phyloP scores from a whole-genome alignment of 371 early-diverging fungal genomes.

The Lichtheimia corymbifera region DNA sequence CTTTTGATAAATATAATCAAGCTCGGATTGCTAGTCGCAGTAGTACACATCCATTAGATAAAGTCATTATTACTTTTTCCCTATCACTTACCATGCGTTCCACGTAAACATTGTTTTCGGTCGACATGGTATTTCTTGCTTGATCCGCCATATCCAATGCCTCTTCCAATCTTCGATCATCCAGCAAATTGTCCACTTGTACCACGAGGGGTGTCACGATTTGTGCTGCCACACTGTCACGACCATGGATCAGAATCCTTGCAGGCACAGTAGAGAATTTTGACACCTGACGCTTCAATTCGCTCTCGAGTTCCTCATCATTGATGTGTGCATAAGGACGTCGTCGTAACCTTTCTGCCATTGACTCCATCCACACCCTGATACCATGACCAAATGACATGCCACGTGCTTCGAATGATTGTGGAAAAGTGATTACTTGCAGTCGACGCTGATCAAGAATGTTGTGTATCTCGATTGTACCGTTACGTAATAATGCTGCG shows the following conservation, averaged over 20 bases:
- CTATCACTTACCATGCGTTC: conserved; percentile 34
- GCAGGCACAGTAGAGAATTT: conserved; percentile 55
- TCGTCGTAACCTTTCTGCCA: conserved; percentile 32
- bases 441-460: conserved; percentile 65
- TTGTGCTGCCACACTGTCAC: conserved; percentile 65
- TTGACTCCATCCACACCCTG: conserved; percentile 48
- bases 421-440: conserved; percentile 58
- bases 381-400: conserved; percentile 55
- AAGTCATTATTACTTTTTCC: background rate
- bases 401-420: conserved; percentile 48
- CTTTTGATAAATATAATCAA: conserved; percentile 66
- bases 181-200: conserved; percentile 60
- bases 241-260: conserved; percentile 62
- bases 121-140: conserved; percentile 42
- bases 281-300: conserved; percentile 31
- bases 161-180: conserved; percentile 51
- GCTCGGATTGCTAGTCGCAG: conserved; percentile 44
- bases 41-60: background rate
- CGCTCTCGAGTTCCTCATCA: conserved; percentile 30
- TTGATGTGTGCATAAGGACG: conserved; percentile 39
- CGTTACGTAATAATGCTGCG: conserved; percentile 67
- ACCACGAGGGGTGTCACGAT: conserved; percentile 60
- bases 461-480: conserved; percentile 77
- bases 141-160: conserved; percentile 61
- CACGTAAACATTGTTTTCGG: conserved; percentile 43